phyloP scores from a whole-genome alignment of 495 filamentous ascomycete genomes.

The Neurospora sp. region DNA sequence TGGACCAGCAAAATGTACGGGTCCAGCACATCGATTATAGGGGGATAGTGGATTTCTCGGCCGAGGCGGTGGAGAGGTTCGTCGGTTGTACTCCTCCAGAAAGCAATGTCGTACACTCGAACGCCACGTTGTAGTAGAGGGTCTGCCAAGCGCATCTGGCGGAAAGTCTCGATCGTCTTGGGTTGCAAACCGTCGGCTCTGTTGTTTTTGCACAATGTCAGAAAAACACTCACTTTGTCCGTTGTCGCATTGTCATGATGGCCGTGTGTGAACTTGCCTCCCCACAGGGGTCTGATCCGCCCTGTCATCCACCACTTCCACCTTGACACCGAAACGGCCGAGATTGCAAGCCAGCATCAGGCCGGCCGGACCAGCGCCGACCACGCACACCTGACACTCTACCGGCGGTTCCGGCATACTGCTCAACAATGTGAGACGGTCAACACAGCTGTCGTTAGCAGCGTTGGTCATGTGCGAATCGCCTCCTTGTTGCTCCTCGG shows the following conservation, averaged over 20 bases:
- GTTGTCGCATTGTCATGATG: background rate
- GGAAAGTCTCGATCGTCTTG: constrained; percentile 34
- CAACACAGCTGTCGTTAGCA: constrained; percentile 19
- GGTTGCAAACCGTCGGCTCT: constrained; percentile 63
- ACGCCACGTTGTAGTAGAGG: constrained; percentile 50
- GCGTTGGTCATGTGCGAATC: constrained; percentile 10
- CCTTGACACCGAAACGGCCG: constrained; percentile 52
- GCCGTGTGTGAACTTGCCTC: constrained; percentile 21
- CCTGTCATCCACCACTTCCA: constrained; percentile 53
- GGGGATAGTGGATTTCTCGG: constrained; percentile 40
- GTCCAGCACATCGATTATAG: constrained; percentile 57
- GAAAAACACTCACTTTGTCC: background rate
- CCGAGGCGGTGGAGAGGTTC: constrained; percentile 42
- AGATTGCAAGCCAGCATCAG: constrained; percentile 64
- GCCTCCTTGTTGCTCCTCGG: constrained; percentile 18
- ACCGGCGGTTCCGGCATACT: constrained; percentile 28
- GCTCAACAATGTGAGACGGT: constrained; percentile 26
- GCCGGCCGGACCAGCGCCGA: constrained; percentile 61
- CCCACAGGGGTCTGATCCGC: constrained; percentile 52
- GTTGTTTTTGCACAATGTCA: background rate
- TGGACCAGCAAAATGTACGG: constrained; percentile 65
- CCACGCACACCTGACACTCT: constrained; percentile 49
- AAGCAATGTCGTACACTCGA: constrained; percentile 60
- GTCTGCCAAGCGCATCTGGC: constrained; percentile 58
- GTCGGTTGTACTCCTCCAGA: constrained; percentile 57